Evolutionary conservation across 2,329 filamentous ascomycete genomes (phyloP).

Genomic region (Botryosphaeria agaves): DNA sequence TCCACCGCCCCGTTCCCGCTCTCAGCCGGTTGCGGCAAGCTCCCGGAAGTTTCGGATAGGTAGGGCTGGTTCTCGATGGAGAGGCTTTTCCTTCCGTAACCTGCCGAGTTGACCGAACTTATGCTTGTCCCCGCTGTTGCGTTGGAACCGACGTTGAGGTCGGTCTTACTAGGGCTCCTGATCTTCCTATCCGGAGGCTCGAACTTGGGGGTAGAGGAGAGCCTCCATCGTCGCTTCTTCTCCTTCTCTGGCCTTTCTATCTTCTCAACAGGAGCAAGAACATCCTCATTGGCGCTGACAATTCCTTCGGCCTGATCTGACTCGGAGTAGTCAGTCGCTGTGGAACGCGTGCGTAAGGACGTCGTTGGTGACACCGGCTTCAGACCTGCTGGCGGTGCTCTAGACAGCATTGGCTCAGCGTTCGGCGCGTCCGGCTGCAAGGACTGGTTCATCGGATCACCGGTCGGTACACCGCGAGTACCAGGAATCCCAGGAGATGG

Average conservation of each 20-base stretch:
- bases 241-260: constrained; percentile 40
- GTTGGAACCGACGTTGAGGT: constrained; percentile 18
- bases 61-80: too few species aligned
- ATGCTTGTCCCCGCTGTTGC: constrained; percentile 20
- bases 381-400: constrained; percentile 5
- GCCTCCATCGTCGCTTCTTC: constrained; percentile 60
- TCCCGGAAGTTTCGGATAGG: too few species aligned
- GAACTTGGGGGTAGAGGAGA: too few species aligned
- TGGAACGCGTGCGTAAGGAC: constrained; percentile 55
- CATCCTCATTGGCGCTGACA: constrained; percentile 14
- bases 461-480: constrained; percentile 10
- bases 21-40: too few species aligned
- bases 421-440: constrained; percentile 7
- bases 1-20: not conserved
- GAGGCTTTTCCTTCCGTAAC: too few species aligned
- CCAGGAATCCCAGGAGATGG: constrained; percentile 15
- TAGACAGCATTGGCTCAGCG: constrained; percentile 3
- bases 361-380: constrained; percentile 49
- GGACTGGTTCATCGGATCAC: constrained; percentile 13
- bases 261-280: too few species aligned
- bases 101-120: too few species aligned
- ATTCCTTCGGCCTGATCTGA: constrained; percentile 49
- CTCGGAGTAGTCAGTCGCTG: constrained; percentile 67
- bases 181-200: too few species aligned
- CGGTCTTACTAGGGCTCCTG: constrained; percentile 9